Evolutionary conservation across 345 rosid genomes (phyloP), one percentile per base, ranked within the genome.

Genomic region (Rhizophora apiculata): DNA sequence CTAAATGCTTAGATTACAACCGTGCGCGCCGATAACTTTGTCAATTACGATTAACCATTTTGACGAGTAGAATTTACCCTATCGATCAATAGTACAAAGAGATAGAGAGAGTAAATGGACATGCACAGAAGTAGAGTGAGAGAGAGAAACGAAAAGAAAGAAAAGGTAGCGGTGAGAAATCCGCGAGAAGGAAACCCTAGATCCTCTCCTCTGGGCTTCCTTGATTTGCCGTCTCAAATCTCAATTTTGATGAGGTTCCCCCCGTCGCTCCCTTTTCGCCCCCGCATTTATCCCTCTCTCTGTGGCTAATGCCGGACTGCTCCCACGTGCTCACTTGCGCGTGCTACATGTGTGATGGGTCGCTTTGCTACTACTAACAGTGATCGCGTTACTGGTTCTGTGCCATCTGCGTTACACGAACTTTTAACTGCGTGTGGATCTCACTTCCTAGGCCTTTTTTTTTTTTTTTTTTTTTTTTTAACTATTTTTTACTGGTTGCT

Each of bases 121-220:
- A 39, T 39, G 15, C 16, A 26, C 24, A 16, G 55, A 60, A 24
- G 29, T 43, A 56, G 70, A 64, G 74, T 71, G 64, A 36, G 31
- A 24, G 72, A 74, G 64, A 36, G 24, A 24, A 3, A 69, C 8
- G 16, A 5, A 61, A 19, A 62, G 32, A 71, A 5, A 43, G 34
- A 53, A 20, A 73, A 21, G 5, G 68, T 34, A 8, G 37, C 37
- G 73, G 24, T 24, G 79, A 80, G 82, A 77, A 83, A 84, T 80
- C 75, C 79, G 39, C 79, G 82, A 59, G 82, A 81, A 82, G 74
- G 60, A 85, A 83, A 83, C 88, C 89, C 93, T 86, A 88, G 86
- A 86, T 80, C 85, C 87, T 81, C 88, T 73, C 81, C 37, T 34
- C 37, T 7, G 37, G 37, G 27, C 30, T 63, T 63, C 11, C 46